Evolutionary conservation across 2,329 filamentous ascomycete species (phyloP).

Genomic region (Albifimbria verrucaria): DNA sequence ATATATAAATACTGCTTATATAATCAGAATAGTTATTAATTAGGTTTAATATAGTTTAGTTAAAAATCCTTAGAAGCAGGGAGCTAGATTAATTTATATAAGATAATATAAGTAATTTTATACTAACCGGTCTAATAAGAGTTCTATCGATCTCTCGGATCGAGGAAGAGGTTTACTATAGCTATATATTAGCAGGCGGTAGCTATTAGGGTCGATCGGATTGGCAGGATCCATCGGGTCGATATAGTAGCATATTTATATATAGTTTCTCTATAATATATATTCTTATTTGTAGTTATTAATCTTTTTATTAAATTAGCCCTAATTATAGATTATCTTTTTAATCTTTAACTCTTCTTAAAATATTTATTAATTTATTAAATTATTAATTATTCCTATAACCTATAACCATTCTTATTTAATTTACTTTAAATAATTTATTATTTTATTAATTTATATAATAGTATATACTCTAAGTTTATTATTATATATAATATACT

Average conservation of each 20-base stretch:
- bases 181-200: too few species aligned
- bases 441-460: too few species aligned
- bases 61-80: neutral
- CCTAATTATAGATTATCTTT: neutral
- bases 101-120: neutral
- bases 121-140: neutral
- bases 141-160: neutral
- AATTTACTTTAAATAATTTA: neutral
- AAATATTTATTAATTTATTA: too few species aligned
- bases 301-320: neutral
- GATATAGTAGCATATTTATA: neutral
- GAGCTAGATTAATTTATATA: neutral
- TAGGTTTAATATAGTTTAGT: slow-evolving; percentile 2
- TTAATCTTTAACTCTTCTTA: neutral
- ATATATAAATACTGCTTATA: neutral
- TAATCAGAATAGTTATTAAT: slow-evolving; percentile 4
- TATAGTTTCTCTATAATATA: neutral
- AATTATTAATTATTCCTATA: neutral
- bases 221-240: too few species aligned
- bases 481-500: too few species aligned
- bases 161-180: too few species aligned
- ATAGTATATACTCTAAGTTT: too few species aligned
- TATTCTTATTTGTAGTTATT: neutral
- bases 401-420: neutral
- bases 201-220: too few species aligned